Evolutionary conservation across 495 filamentous ascomycete genomes (phyloP), one percentile per base, ranked within the genome.

Genomic region (Penicillium verhagenii): DNA sequence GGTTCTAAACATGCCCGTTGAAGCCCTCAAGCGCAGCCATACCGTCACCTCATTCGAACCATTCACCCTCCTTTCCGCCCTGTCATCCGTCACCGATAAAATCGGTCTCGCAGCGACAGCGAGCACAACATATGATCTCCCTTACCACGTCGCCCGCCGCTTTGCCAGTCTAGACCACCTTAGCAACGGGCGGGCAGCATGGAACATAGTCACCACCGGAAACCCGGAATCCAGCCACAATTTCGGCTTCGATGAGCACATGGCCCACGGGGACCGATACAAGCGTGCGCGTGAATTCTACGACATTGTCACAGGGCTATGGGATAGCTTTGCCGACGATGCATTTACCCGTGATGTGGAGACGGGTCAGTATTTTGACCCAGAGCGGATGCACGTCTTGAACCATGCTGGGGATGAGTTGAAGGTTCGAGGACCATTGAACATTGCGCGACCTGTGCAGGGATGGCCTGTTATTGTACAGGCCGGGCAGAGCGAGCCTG

Each of bases 161-260:
- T 72, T 88, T 46, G 79, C 81, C 0, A 86, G 83, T 1, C 66
- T 86, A 0, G 85, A 88, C 46, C 84, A 87, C 61, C 68, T 88
- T 14, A 82, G 78, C 37, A 76, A 76, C 46, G 84, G 83, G 7
- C 74, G 82, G 5, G 71, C 71, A 1, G 71, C 71, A 1, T 74
- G 71, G 71, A 74, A 74, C 47, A 72, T 74, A 19, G 71, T 74
- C 0, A 74, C 71, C 2, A 74, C 71, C 8, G 66, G 64, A 1
- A 74, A 74, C 33, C 71, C 71, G 9, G 71, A 74, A 45, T 65
- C 67, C 1, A 64, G 67, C 19, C 64, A 67, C 31, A 74, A 72
- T 26, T 74, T 74, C 39, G 64, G 66, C 0, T 58, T 67, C 6
- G 71, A 74, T 38, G 65, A 71, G 47, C 71, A 74, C 26, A 54